Percentiles rank a stretch among this genome's conserved stretches.
phyloP scores from a whole-genome alignment of 2,329 filamentous ascomycete genomes.

The Colletotrichum sublineola region DNA sequence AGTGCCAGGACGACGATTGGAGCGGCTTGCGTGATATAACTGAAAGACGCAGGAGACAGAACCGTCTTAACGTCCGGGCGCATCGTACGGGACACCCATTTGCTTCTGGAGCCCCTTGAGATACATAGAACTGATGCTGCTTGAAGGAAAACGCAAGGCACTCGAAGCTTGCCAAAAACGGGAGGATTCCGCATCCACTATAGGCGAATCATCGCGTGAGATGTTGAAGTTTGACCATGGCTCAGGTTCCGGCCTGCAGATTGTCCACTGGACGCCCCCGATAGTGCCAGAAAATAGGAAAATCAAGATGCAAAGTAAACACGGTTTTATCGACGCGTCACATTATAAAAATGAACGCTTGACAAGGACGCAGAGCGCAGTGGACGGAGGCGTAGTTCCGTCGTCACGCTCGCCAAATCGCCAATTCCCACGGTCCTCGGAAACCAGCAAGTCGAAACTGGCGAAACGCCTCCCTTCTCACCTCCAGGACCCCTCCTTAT shows the following conservation, averaged over 20 bases:
- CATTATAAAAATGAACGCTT: not conserved
- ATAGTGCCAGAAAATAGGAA: not conserved
- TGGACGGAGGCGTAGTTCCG: too few relatives aligned
- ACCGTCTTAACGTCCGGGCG: conserved; percentile 52
- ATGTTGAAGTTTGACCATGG: not conserved
- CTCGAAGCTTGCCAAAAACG: not conserved
- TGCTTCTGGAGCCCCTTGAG: not conserved
- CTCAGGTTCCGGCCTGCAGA: not conserved
- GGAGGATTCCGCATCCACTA: not conserved
- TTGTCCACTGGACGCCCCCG: conserved; percentile 4
- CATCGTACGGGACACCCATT: conserved; percentile 47
- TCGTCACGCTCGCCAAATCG: not conserved
- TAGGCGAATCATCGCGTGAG: too few relatives aligned
- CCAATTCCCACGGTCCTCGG: not conserved
- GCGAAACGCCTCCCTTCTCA: conserved; percentile 8
- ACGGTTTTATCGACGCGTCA: not conserved
- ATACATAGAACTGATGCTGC: not conserved
- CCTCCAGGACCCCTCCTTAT: not conserved
- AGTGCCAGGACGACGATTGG: conserved; percentile 50
- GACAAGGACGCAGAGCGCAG: not conserved
- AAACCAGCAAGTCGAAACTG: not conserved
- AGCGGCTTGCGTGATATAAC: conserved; percentile 49
- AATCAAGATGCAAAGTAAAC: not conserved
- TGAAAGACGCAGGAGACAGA: conserved; percentile 52
- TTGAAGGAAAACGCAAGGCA: conserved; percentile 38